Conservation (phyloP, 2,329 filamentous ascomycete species). For the Cercospora berteroae region DNA sequence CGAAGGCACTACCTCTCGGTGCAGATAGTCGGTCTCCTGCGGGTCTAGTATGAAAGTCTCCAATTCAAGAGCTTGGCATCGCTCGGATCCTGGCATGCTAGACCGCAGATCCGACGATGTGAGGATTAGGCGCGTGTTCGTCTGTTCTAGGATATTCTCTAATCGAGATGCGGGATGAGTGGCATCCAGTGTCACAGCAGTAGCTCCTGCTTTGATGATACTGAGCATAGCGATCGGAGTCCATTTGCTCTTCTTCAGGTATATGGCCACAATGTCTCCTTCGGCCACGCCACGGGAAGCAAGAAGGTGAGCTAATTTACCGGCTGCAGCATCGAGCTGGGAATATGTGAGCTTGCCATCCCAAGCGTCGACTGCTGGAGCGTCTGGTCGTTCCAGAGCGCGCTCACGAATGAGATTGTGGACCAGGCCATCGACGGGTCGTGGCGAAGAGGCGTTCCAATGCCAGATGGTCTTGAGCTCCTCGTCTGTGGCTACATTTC, state of each 20-base stretch:
- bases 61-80: background rate
- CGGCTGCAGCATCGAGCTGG: constrained; percentile 27
- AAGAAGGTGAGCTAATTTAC: constrained; percentile 20
- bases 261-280: constrained; percentile 24
- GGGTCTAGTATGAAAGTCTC: background rate
- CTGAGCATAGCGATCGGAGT: constrained; percentile 30
- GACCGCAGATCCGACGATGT: constrained; percentile 8
- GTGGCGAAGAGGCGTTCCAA: constrained; percentile 21
- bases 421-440: constrained; percentile 20
- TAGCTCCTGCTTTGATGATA: constrained; percentile 35
- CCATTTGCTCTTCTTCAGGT: constrained; percentile 33
- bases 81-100: background rate
- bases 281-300: background rate
- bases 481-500: background rate
- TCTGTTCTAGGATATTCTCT: constrained; percentile 31
- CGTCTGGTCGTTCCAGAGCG: constrained; percentile 24
- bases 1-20: constrained; percentile 4
- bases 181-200: constrained; percentile 33
- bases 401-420: constrained; percentile 28
- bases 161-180: constrained; percentile 30
- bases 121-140: constrained; percentile 22
- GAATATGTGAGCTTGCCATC: constrained; percentile 32
- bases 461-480: constrained; percentile 25
- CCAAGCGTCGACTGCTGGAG: constrained; percentile 30
- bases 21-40: background rate